Evolutionary conservation across 345 rosid species (phyloP).

Genomic region (Crucihimalaya himalaica): DNA sequence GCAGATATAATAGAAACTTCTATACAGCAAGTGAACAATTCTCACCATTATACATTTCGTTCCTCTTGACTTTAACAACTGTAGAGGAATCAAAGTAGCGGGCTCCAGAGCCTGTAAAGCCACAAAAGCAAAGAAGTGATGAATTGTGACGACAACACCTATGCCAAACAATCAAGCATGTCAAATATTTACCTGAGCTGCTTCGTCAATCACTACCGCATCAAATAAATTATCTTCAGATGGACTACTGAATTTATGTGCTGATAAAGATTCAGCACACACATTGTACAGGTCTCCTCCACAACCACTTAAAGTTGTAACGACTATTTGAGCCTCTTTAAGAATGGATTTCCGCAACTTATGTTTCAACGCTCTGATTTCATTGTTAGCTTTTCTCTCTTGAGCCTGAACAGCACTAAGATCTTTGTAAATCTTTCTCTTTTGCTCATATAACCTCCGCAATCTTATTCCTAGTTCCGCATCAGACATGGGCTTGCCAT

Average conservation of each 20-base stretch:
- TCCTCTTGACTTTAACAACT: constrained; percentile 81
- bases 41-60: constrained; percentile 91
- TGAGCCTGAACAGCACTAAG: constrained; percentile 79
- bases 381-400: constrained; percentile 75
- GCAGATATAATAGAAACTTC: neutral
- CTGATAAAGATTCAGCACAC: constrained; percentile 79
- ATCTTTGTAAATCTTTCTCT: constrained; percentile 80
- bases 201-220: constrained; percentile 96
- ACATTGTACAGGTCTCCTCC: constrained; percentile 97
- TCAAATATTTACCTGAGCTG: constrained; percentile 73
- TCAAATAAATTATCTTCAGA: constrained; percentile 85
- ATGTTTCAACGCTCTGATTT: constrained; percentile 63
- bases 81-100: constrained; percentile 97
- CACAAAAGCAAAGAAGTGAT: constrained; percentile 26
- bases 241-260: constrained; percentile 67
- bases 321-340: constrained; percentile 94
- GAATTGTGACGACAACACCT: constrained; percentile 23
- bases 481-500: constrained; percentile 61
- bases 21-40: constrained; percentile 5
- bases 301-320: constrained; percentile 93
- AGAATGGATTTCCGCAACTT: constrained; percentile 78
- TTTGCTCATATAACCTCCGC: constrained; percentile 74
- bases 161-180: constrained; percentile 29
- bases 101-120: constrained; percentile 89
- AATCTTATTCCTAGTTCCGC: constrained; percentile 64